Evolutionary conservation across 495 filamentous ascomycete genomes (phyloP).

Genomic region (Xylona heveae): DNA sequence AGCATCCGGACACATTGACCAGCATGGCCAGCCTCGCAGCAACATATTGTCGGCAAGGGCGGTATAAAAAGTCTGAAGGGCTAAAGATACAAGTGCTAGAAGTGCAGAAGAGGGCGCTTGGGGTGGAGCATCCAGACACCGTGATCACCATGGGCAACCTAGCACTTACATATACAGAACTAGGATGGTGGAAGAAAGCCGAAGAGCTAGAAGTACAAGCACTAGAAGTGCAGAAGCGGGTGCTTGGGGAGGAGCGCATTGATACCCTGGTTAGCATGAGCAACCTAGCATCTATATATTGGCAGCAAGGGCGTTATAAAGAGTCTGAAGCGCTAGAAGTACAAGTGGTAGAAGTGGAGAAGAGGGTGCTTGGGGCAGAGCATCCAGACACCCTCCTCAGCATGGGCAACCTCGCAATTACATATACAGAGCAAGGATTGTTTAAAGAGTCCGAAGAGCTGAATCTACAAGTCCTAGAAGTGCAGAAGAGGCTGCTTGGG

Average conservation of each 20-base stretch:
- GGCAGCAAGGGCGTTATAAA: slow-evolving; percentile 3
- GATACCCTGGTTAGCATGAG: slow-evolving; percentile 7
- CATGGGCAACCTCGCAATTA: slow-evolving; percentile 1
- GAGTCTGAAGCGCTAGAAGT: slow-evolving; percentile 3
- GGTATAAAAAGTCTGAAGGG: background rate
- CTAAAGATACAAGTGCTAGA: slow-evolving; percentile 5
- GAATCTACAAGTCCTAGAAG: slow-evolving; percentile 1
- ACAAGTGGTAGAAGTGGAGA: slow-evolving; percentile 4
- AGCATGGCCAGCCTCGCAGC: background rate
- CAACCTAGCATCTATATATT: slow-evolving; percentile 3
- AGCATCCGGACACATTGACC: background rate
- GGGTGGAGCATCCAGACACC: slow-evolving; percentile 2
- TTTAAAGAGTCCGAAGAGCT: slow-evolving; percentile 1
- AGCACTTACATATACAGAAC: background rate
- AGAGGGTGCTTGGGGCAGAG: slow-evolving; percentile 1
- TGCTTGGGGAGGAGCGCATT: slow-evolving; percentile 8
- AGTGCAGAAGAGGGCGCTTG: slow-evolving; percentile 1
- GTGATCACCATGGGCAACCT: slow-evolving; percentile 3
- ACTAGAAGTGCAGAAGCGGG: slow-evolving; percentile 2
- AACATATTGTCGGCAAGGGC: background rate
- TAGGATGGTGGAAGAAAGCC: background rate
- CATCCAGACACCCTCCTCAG: slow-evolving; percentile 4
- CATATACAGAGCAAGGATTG: background rate
- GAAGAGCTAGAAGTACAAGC: slow-evolving; percentile 1
- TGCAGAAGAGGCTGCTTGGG: slow-evolving; percentile 7